A percentile compares a stretch with the other conserved stretches of the same genome.
Conservation (phyloP, 345 rosid species). For the Salix arbutifolia region DNA sequence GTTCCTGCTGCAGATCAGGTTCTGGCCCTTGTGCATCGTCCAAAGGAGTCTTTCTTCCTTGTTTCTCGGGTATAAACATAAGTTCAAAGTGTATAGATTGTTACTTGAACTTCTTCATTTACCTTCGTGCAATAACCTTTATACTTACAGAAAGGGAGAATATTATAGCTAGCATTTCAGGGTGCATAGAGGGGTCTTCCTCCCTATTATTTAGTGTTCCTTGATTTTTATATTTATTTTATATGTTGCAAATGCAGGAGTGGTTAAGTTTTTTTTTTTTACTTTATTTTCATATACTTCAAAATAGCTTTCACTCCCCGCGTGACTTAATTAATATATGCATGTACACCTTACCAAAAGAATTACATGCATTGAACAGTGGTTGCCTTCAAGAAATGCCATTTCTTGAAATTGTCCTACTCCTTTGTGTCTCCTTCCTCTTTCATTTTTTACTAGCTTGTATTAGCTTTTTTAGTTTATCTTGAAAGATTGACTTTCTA, state of each 20-base stretch:
- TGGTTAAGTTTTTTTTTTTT: not conserved
- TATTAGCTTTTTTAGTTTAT: slow-evolving; percentile 1
- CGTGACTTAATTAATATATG: not conserved
- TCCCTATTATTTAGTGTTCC: not conserved
- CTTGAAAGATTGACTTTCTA: not conserved
- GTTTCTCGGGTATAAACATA: slow-evolving; percentile 57
- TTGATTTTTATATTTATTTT: not conserved
- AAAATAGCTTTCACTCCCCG: not conserved
- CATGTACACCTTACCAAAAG: not conserved
- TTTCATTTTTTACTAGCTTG: not conserved
- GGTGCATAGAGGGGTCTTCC: not conserved
- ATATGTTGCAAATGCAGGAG: not conserved
- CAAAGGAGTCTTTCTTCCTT: slow-evolving; percentile 86
- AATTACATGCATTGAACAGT: not conserved
- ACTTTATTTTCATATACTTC: not conserved
- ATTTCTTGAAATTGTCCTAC: not conserved
- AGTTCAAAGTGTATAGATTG: not conserved
- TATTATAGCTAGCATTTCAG: not conserved
- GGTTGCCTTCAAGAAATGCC: not conserved
- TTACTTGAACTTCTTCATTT: not conserved
- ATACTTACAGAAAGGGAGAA: not conserved
- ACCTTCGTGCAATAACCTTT: not conserved
- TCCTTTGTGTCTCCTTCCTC: not conserved
- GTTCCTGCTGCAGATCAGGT: slow-evolving; percentile 50
- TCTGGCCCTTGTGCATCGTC: slow-evolving; percentile 88